These are phyloP conservation scores for Penicillium riverlandense DNA, from an alignment of 495 filamentous ascomycete genomes.

Conservation along the genomic window DNA sequence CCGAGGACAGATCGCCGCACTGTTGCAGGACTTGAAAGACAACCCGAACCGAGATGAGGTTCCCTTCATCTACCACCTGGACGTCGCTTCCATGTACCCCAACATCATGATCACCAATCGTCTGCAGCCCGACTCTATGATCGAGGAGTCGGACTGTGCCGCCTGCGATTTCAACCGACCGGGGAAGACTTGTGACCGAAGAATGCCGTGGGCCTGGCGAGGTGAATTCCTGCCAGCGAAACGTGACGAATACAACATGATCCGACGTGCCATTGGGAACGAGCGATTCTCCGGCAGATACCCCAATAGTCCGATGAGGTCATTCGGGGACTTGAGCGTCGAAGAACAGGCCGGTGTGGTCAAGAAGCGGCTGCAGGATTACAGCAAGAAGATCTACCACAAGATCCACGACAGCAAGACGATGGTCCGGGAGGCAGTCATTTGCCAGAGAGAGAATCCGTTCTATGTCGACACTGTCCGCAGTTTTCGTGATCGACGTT, in stretches of 20 bases:
- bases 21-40: constrained; percentile 64
- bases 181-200: constrained; percentile 92
- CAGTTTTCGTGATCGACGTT: constrained; percentile 89
- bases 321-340: constrained; percentile 70
- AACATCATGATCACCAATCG: constrained; percentile 99
- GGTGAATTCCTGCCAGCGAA: constrained; percentile 96
- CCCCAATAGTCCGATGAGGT: constrained; percentile 60
- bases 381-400: constrained; percentile 98
- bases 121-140: constrained; percentile 96
- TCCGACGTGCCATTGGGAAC: constrained; percentile 84
- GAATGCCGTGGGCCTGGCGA: constrained; percentile 96
- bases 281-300: constrained; percentile 77
- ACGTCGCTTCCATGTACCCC: constrained; percentile 99
- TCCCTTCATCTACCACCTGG: constrained; percentile 94
- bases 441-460: constrained; percentile 96
- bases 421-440: constrained; percentile 91
- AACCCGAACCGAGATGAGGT: constrained; percentile 76
- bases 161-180: constrained; percentile 98
- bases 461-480: constrained; percentile 98
- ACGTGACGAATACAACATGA: constrained; percentile 98
- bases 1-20: constrained; percentile 71
- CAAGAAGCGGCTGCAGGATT: constrained; percentile 84
- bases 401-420: constrained; percentile 96
- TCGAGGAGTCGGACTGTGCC: constrained; percentile 89
- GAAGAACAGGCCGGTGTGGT: constrained; percentile 80